A percentile compares a stretch with the other conserved stretches of the same genome.
Conservation (phyloP, 139 green algal species). For the Volvox africanus region DNA sequence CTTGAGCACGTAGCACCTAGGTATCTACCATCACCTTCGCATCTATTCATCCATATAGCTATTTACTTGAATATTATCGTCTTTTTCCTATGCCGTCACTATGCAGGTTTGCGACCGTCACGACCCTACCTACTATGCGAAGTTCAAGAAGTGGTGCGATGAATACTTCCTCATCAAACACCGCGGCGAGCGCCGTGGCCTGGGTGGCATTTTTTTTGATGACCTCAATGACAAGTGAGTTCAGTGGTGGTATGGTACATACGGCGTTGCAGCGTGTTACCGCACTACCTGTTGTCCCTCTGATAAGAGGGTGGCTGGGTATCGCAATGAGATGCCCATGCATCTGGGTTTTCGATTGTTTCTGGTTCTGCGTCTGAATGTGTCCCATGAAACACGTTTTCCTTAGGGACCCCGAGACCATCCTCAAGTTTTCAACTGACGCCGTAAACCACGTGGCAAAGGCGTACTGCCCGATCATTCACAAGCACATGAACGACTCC, state of each 20-base stretch:
- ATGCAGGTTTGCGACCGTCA: slow-evolving; percentile 92
- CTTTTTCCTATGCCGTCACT: not conserved
- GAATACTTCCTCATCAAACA: slow-evolving; percentile 99
- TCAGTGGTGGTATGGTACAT: not conserved
- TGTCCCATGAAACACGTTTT: not conserved
- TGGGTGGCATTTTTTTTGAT: slow-evolving; percentile 99
- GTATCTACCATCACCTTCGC: too few species aligned
- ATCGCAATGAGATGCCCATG: too few species aligned
- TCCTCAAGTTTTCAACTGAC: slow-evolving; percentile 89
- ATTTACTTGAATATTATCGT: too few species aligned
- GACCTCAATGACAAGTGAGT: slow-evolving; percentile 91
- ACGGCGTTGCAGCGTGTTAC: too few species aligned
- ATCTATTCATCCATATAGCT: too few species aligned
- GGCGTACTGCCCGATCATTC: slow-evolving; percentile 93
- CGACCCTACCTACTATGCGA: slow-evolving; percentile 93
- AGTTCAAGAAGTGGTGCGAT: slow-evolving; percentile 96
- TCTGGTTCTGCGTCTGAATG: too few species aligned
- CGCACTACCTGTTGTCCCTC: too few species aligned
- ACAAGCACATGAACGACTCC: slow-evolving; percentile 88
- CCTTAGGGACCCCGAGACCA: slow-evolving; percentile 67
- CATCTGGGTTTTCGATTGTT: too few species aligned
- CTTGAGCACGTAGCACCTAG: too few species aligned
- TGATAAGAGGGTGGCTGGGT: too few species aligned
- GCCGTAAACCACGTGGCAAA: slow-evolving; percentile 78
- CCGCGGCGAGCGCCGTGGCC: slow-evolving; percentile 86